A percentile compares a stretch with the other conserved stretches of the same genome.
Evolutionary conservation across 257 asterid species (phyloP).

Genomic region (Przewalskia tangutica): DNA sequence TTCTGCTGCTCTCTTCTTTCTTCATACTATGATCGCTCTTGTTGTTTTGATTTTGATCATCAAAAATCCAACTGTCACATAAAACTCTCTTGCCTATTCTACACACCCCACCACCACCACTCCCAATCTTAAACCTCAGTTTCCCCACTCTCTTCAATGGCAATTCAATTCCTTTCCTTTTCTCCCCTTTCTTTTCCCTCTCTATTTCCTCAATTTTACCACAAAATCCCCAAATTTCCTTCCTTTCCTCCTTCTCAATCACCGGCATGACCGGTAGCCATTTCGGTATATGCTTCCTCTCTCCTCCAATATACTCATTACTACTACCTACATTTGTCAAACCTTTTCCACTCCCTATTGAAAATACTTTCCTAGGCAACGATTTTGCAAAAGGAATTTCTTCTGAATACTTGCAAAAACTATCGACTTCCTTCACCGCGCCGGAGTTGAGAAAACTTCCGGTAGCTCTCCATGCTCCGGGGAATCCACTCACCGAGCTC

Average conservation of each 20-base stretch:
- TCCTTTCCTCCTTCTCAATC: slow-evolving; percentile 6
- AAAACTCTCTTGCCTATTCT: slow-evolving; percentile 28
- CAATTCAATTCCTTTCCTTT: slow-evolving; percentile 3
- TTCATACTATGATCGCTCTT: not conserved
- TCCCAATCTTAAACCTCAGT: slow-evolving; percentile 26
- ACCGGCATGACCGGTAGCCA: slow-evolving; percentile 45
- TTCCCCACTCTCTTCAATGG: slow-evolving; percentile 19
- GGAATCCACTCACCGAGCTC: slow-evolving; percentile 35
- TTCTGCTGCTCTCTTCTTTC: not conserved
- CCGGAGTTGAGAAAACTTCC: slow-evolving; percentile 12
- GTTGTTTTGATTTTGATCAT: not conserved
- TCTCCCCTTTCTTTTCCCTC: not conserved
- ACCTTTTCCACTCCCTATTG: not conserved
- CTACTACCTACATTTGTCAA: not conserved
- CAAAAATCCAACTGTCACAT: slow-evolving; percentile 8
- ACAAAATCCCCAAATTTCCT: slow-evolving; percentile 17
- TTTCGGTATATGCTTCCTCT: slow-evolving; percentile 33
- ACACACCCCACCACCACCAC: too few relatives aligned
- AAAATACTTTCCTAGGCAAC: slow-evolving; percentile 3
- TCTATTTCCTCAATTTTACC: slow-evolving; percentile 4
- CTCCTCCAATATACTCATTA: slow-evolving; percentile 5
- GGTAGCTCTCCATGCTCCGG: slow-evolving; percentile 12
- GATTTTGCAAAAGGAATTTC: slow-evolving; percentile 51
- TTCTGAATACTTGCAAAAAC: slow-evolving; percentile 12
- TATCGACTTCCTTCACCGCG: slow-evolving; percentile 29